Conservation (phyloP, 768 basidiomycete genomes). For the Leccinum broughii region DNA sequence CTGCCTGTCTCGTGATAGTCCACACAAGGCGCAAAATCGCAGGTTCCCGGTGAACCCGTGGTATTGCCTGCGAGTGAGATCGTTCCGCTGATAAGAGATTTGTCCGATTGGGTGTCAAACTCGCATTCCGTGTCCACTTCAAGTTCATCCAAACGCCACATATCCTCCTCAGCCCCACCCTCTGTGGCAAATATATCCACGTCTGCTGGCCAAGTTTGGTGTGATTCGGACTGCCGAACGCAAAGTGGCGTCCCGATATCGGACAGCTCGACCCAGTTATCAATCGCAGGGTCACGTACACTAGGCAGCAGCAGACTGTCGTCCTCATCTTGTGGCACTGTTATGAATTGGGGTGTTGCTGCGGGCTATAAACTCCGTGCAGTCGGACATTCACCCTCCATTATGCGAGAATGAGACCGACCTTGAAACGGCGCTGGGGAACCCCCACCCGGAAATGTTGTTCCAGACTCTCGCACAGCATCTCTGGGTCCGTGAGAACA, state of each 20-base stretch:
- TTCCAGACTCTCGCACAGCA: conserved; percentile 44
- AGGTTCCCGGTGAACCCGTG: conserved; percentile 16
- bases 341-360: conserved; percentile 8
- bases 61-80: conserved; percentile 19
- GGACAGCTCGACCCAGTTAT: conserved; percentile 20
- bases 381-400: conserved; percentile 1
- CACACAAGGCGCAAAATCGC: conserved; percentile 11
- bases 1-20: conserved; percentile 14
- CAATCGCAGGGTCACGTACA: conserved; percentile 5
- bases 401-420: conserved; percentile 25
- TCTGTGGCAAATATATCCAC: conserved; percentile 19
- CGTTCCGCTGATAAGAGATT: conserved; percentile 28
- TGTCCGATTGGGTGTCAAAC: conserved; percentile 16
- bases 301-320: conserved; percentile 20
- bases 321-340: conserved; percentile 22
- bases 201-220: conserved; percentile 11
- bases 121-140: conserved; percentile 7
- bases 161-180: conserved; percentile 16
- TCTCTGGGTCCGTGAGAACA: conserved; percentile 36
- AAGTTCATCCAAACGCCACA: conserved; percentile 15
- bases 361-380: conserved; percentile 19
- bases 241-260: conserved; percentile 12
- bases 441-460: conserved; percentile 43
- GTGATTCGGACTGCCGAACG: not conserved
- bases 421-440: conserved; percentile 49